Base-by-base conservation (phyloP, 148 eudicot genomes). In the Spergularia bocconei region DNA sequence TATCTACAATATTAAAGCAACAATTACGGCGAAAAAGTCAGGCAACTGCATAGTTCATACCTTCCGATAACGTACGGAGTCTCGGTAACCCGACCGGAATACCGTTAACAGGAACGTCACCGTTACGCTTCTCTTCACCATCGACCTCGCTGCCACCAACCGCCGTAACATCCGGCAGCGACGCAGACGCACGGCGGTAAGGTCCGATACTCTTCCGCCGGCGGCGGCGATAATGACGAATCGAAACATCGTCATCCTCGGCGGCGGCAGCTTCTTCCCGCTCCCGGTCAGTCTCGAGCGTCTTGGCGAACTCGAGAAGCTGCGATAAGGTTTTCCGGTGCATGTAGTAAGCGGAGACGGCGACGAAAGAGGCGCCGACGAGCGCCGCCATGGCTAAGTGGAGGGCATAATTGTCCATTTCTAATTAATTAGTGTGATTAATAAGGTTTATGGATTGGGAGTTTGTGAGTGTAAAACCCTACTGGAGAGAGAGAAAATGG, bases 331-430 rank as follows among this genome's bases (percentile, higher is more conserved):
- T 92, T 71, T 92, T 96, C 41, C 96, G 86, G 88, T 96, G 99
- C 98, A 92, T 89, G 67, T 86, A 92, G 76, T 89, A 96, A 3
- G 99, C 99, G 11, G 99, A 96, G 3, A 96, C 91, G 13, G 99
- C 99, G 29, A 96, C 96, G 56, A 96, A 80, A 5, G 99, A 96
- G 4, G 98, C 99, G 75, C 99, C 99, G 19, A 92, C 84, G 0
- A 95, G 87, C 72, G 98, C 97, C 83, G 98, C 98, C 91, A 94
- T 85, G 14, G 98, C 98, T 60, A 94, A 81, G 69, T 94, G 97
- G 41, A 92, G 76, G 7, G 96, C 68, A 59, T 92, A 89, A 11
- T 85, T 51, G 61, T 91, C 98, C 98, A 93, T 89, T 44, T 25
- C 20, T 48, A 3, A 29, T 38, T 50, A 23, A 29, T 44, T 44